These are phyloP conservation scores for Daldinia loculata DNA, from an alignment of 495 filamentous ascomycete species.

Conservation along the genomic window DNA sequence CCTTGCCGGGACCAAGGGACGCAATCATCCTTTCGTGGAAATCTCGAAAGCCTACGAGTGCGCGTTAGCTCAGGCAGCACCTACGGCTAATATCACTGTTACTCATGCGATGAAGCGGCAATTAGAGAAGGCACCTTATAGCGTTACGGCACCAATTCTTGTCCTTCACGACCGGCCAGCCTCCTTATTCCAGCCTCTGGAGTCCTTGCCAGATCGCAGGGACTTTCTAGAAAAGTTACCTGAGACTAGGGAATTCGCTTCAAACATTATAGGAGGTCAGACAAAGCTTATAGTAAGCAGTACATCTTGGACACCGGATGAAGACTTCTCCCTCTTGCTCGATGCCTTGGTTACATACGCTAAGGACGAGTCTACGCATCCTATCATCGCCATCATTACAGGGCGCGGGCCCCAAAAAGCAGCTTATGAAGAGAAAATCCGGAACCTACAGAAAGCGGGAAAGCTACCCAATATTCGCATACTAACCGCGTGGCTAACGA, in stretches of 20 bases:
- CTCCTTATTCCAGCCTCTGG: constrained; percentile 77
- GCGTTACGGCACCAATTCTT: constrained; percentile 68
- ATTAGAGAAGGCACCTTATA: constrained; percentile 68
- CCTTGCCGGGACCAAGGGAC: constrained; percentile 72
- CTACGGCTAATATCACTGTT: constrained; percentile 82
- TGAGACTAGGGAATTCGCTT: constrained; percentile 64
- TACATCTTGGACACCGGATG: constrained; percentile 96
- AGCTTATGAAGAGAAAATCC: constrained; percentile 73
- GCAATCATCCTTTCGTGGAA: constrained; percentile 76
- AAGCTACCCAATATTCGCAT: constrained; percentile 74
- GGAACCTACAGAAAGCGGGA: constrained; percentile 62
- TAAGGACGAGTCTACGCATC: constrained; percentile 55
- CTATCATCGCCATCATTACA: constrained; percentile 84
- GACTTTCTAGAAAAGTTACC: constrained; percentile 69
- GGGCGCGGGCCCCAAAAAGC: constrained; percentile 88
- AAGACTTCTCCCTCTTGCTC: constrained; percentile 93
- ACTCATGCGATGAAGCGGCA: constrained; percentile 85
- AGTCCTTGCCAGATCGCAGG: constrained; percentile 53
- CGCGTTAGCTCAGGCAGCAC: constrained; percentile 67
- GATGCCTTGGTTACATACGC: constrained; percentile 78
- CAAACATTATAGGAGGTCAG: constrained; percentile 62
- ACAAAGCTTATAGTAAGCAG: constrained; percentile 82
- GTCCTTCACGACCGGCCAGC: constrained; percentile 90
- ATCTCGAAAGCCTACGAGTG: constrained; percentile 81
- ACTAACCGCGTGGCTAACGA: constrained; percentile 81